Base-by-base conservation (phyloP, 495 filamentous ascomycete species). In the Tuber umbilicatum region DNA sequence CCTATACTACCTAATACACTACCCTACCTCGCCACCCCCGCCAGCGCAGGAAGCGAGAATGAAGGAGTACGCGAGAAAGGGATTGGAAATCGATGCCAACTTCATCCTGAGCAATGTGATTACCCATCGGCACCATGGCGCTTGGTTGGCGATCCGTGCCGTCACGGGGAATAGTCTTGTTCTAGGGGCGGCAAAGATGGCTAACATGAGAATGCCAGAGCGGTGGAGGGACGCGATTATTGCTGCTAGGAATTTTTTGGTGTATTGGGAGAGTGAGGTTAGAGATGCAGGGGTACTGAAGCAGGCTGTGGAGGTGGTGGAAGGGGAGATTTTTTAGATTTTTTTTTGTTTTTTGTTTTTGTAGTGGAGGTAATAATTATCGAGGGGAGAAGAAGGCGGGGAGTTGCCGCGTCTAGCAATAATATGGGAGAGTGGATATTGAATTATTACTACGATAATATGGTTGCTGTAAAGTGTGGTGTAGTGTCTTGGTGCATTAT, bases 31-130 rank as follows among this genome's bases (percentile, higher is more conserved):
- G 5, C n/a, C n/a, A n/a, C 37, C 68, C 7, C 72, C 68, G 12
- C 70, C 71, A 23, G 35, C 70, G 27, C 74, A 73, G 47, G 27
- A 1, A 64, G 12, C 2, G 31, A 64, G 27, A 17, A 79, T 80
- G 73, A 21, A 67, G 40, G 74, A 47, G 27, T 80, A 80, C 40
- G 78, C 78, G n/a, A 64, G 71, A 35, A 80, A 80, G 37, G 78
- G 78, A 12, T 31, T 80, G 55, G 72, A 76, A 43, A 80, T 80
- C 37, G 78, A 80, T 43, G 76, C 80, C 17, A 43, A 77, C 43
- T 76, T 80, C 40, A 80, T 80, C 50, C 69, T 76, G 41, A 76
- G 78, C 17, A 80, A 80, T 64, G 78, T 80, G 55, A 76, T 80
- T 40, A 79, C 74, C 37, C 78, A 80, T 39, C 71, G 78, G 19